Evolutionary conservation across 1,139 yeast genomes (phyloP).

Genomic region (Pichia sp.): DNA sequence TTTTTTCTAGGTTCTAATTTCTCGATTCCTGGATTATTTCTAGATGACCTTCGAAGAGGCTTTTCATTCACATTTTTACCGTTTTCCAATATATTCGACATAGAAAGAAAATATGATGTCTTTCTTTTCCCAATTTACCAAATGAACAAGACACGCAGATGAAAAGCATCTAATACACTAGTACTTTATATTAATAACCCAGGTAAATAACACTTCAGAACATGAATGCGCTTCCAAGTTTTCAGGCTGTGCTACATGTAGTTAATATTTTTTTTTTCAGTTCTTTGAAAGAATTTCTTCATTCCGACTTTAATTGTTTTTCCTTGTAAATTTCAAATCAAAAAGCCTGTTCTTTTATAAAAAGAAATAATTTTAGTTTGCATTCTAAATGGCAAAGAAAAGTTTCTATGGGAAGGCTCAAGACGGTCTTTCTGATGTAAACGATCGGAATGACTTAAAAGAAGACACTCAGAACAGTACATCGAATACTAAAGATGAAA

Average conservation of each 20-base stretch:
- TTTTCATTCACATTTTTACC: neutral
- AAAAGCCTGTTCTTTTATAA: neutral
- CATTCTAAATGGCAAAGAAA: conserved; percentile 9
- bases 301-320: neutral
- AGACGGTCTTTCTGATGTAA: neutral
- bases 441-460: neutral
- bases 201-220: no score
- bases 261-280: conserved; percentile 1
- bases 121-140: neutral
- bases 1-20: neutral
- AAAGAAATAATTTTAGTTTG: neutral
- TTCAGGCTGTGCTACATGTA: conserved; percentile 10
- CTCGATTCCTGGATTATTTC: neutral
- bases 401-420: conserved; percentile 20
- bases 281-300: conserved; percentile 2
- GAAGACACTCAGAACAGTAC: neutral
- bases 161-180: neutral
- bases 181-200: no score
- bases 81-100: neutral
- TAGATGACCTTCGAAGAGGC: neutral
- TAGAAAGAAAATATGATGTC: neutral
- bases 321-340: neutral
- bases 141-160: neutral
- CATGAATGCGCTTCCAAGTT: neutral
- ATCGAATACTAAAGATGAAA: neutral